Evolutionary conservation across 805 yeast species (phyloP), one percentile per base, ranked within the genome.

Genomic region (Saccharomycopsis microspora): DNA sequence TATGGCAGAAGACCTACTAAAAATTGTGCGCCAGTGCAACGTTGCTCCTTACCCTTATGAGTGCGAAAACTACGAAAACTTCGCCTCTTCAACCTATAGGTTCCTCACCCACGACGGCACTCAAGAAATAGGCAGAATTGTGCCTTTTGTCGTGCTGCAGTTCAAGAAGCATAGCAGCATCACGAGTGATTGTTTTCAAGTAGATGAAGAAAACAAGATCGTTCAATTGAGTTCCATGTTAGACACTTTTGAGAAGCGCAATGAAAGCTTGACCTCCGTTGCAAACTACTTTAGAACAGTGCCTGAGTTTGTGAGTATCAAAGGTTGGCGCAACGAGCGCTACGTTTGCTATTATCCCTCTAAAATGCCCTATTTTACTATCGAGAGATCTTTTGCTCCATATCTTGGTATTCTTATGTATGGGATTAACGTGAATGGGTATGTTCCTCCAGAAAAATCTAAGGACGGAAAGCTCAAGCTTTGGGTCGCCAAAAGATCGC

Each of bases 341-440:
- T 93, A 87, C 62, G 71, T 81, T 0, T 77, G 89, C 4, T 86
- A 81, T 63, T 71, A 74, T 47, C 78, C 81, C 0, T 51, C 67
- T 0, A 65, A 68, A 11, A 53, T 48, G 1, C 82, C 83, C 0
- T 93, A 90, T 57, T 64, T 87, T 55, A 65, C 70, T 4, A 63
- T 87, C 4, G 98, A 93, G 61, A 70, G 98, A 39, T 81, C 96
- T 0, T 76, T 86, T 49, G 76, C 94, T 9, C 83, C 85, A 1
- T 63, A 87, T 9, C 59, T 90, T 39, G 98, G 98, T 0, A 82
- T 93, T 7, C 79, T 84, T 0, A 86, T 95, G 51, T 88, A 87
- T 61, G 98, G 98, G 1, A 81, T 82, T 3, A 97, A 93, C 61
- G 70, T 89, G 31, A 84, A 77, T 55, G 97, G 97, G 1, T 93